phyloP scores from a whole-genome alignment of 306 rosid genomes.

The Hippophae gyantsensis region DNA sequence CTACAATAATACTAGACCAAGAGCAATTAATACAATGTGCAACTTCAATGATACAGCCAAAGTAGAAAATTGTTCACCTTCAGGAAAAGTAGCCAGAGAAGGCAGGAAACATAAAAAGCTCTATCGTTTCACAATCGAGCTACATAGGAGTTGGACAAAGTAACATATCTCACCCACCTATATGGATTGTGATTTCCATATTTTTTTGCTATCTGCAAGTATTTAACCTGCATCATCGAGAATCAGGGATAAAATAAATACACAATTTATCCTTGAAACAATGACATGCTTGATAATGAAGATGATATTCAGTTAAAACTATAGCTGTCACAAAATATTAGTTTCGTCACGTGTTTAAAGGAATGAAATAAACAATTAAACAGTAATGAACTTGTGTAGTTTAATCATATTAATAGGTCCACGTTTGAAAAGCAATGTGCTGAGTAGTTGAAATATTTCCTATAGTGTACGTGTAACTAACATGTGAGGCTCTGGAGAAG shows the following conservation, averaged over 20 bases:
- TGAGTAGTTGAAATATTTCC: too few relatives aligned
- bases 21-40: slow-evolving; percentile 15
- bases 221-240: slow-evolving; percentile 54
- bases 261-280: not conserved
- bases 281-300: not conserved
- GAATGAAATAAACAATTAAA: too few relatives aligned
- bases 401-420: too few relatives aligned
- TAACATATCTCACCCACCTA: slow-evolving; percentile 85
- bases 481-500: too few relatives aligned
- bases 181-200: slow-evolving; percentile 56
- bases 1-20: not conserved
- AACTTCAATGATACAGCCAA: too few relatives aligned
- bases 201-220: slow-evolving; percentile 82
- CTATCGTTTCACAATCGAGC: slow-evolving; percentile 51
- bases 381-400: too few relatives aligned
- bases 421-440: too few relatives aligned
- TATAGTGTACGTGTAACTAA: too few relatives aligned
- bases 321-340: too few relatives aligned
- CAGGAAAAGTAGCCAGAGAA: slow-evolving; percentile 8
- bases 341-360: too few relatives aligned
- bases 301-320: not conserved
- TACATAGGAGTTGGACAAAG: slow-evolving; percentile 70
- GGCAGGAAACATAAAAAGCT: slow-evolving; percentile 4
- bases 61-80: too few relatives aligned
- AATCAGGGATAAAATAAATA: not conserved